Percentiles rank a stretch among this genome's conserved stretches.
Evolutionary conservation across 768 basidiomycete species (phyloP).

Genomic region (Pleurotus platypus): DNA sequence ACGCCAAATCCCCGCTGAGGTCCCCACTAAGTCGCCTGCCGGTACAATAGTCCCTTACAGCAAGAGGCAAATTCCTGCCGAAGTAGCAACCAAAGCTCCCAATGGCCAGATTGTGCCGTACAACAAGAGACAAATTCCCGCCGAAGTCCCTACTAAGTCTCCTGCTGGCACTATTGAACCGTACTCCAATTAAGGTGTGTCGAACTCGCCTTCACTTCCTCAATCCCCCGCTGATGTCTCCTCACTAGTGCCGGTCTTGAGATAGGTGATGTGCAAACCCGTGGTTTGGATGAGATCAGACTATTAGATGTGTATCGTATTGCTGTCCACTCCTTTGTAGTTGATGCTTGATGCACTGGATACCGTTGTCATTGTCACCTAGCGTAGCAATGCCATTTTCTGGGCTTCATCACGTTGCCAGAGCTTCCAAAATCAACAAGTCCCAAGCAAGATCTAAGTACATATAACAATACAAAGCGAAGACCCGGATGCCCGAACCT

Average conservation of each 20-base stretch:
- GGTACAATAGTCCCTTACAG: constrained; percentile 10
- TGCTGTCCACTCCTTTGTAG: not conserved
- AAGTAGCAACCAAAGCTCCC: constrained; percentile 22
- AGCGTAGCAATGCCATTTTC: not conserved
- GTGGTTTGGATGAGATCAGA: not conserved
- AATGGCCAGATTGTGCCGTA: constrained; percentile 24
- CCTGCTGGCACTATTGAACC: constrained; percentile 23
- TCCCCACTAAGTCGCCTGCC: constrained; percentile 8
- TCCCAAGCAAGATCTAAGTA: not conserved
- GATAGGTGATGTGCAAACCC: no score
- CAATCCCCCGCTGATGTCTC: not conserved
- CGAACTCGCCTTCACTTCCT: not conserved
- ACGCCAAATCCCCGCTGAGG: constrained; percentile 9
- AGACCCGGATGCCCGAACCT: no score
- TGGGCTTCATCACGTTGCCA: not conserved
- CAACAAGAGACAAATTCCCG: constrained; percentile 15
- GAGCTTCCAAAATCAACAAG: not conserved
- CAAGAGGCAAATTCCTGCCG: constrained; percentile 22
- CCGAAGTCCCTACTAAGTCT: constrained; percentile 20
- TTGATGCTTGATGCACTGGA: constrained; percentile 10
- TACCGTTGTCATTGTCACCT: not conserved
- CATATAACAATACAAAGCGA: no score
- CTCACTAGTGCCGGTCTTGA: no score
- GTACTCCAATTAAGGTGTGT: constrained; percentile 14
- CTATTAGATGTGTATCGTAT: not conserved